A percentile compares a stretch with the other conserved stretches of the same genome.
These are phyloP conservation scores for Aspergillus sergii DNA, from an alignment of 2,329 filamentous ascomycete genomes.

Conservation along the genomic window DNA sequence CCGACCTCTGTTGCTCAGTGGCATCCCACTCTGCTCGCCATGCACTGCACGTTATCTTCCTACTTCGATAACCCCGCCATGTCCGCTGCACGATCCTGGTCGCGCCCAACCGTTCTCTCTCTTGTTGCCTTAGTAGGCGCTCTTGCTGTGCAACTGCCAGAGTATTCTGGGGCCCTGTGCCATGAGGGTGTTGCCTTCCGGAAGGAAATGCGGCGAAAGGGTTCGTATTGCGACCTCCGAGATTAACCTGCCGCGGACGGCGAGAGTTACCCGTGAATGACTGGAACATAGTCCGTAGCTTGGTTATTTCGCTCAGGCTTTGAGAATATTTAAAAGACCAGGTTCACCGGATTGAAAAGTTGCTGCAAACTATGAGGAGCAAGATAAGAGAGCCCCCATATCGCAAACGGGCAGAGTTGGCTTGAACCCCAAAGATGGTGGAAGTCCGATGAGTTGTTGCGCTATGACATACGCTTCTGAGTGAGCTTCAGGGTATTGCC, in stretches of 20 bases:
- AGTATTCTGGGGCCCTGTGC: constrained; percentile 71
- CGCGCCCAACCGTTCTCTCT: constrained; percentile 76
- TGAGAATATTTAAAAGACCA: constrained; percentile 9
- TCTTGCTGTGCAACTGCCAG: constrained; percentile 87
- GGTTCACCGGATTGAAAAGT: constrained; percentile 7
- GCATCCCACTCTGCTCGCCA: constrained; percentile 67
- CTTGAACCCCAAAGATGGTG: constrained; percentile 5
- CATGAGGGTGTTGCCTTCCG: constrained; percentile 58
- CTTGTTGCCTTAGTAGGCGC: constrained; percentile 75
- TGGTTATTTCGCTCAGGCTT: constrained; percentile 15
- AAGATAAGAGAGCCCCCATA: constrained; percentile 25
- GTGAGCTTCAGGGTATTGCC: neutral
- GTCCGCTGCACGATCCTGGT: constrained; percentile 72
- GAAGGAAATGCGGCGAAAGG: constrained; percentile 69
- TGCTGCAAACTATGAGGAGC: constrained; percentile 18
- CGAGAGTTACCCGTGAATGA: constrained; percentile 88
- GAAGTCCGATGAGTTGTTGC: constrained; percentile 1
- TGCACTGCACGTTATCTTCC: constrained; percentile 59
- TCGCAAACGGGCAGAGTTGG: constrained; percentile 11
- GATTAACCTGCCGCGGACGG: constrained; percentile 87
- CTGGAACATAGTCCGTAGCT: constrained; percentile 69
- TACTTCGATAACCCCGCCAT: constrained; percentile 76
- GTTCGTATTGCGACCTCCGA: constrained; percentile 81
- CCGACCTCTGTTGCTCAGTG: constrained; percentile 49
- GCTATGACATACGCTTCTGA: constrained; percentile 1